Base-by-base conservation (phyloP, 2,329 filamentous ascomycete genomes). In the Stemphylium vesicarium region DNA sequence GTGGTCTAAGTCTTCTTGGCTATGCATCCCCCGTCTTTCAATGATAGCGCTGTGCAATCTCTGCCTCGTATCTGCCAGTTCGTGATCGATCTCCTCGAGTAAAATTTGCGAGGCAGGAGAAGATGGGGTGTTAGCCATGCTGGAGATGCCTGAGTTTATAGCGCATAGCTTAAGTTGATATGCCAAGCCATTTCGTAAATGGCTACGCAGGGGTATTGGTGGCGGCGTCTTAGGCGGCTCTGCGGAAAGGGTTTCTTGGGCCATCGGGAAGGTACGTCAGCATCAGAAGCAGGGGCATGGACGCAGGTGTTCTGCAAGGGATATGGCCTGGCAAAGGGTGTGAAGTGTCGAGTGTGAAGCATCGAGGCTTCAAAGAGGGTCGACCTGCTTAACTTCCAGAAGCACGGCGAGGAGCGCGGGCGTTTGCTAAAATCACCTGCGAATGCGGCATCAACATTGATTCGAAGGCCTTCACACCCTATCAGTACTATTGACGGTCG, bases 141-240 rank as follows among this genome's bases (percentile, higher is more conserved):
- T 44, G 6, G 8, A 11, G 12, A 12, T 10, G 13, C 22, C 16
- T 16, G 29, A 46, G 11, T 18, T 10, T 9, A 53, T 43, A 31
- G 11, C 31, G 26, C 26, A 10, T 11, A 40, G 18, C 18, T 33
- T 32, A 4, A 22, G 16, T 10, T 55, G 56, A 43, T 47, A 35
- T 26, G 26, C 12, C 24, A 43, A 26, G 2, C 18, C 33, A n/a
- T 41, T 13, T 31, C 50, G 49, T 13, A 53, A 32, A 31, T 36
- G 52, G 31, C 46, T 59, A 15, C 50, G 55, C 13, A 29, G 1
- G 33, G 60, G 55, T 26, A 58, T 45, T 7, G 46, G 31, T 1
- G 53, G 57, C 36, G 57, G 57, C 12, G 26, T 37, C 16, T 33
- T 10, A 20, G 36, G 51, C 13, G 49, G 37, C 37, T 50, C 50